These are phyloP conservation scores for Chytriomyces hyalinus DNA, from an alignment of 192 early-diverging fungal genomes.

Conservation along the genomic window DNA sequence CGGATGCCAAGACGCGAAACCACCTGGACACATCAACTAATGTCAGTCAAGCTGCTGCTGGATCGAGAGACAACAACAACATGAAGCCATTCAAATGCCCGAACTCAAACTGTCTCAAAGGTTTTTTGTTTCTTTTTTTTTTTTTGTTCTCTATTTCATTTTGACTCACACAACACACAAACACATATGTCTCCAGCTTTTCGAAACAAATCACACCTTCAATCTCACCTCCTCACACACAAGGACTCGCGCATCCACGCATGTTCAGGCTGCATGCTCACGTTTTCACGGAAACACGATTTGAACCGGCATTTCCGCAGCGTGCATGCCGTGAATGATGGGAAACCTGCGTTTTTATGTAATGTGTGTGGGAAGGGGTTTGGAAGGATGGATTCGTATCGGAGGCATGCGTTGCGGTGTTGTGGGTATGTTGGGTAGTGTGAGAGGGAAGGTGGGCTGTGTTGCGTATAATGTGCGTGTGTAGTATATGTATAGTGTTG, in stretches of 20 bases:
- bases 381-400: not conserved
- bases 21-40: too few species aligned
- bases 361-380: not conserved
- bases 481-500: too few species aligned
- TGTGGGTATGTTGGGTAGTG: not conserved
- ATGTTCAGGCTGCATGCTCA: not conserved
- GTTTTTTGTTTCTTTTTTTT: too few species aligned
- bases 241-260: not conserved
- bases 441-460: not conserved
- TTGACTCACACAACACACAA: not conserved
- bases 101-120: not conserved
- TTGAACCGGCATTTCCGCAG: constrained; percentile 12
- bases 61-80: too few species aligned
- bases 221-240: constrained; percentile 12
- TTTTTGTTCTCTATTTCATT: too few species aligned
- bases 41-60: too few species aligned
- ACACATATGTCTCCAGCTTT: constrained; percentile 10
- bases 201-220: not conserved
- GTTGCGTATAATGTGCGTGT: not conserved
- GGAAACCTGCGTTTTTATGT: too few species aligned
- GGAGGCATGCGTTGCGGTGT: not conserved
- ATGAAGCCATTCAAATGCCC: too few species aligned
- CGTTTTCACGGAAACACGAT: constrained; percentile 26
- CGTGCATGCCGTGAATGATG: not conserved
- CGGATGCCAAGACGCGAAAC: too few species aligned